Conservation (phyloP, 2,329 filamentous ascomycete genomes). For the Thyridium curvatum region DNA sequence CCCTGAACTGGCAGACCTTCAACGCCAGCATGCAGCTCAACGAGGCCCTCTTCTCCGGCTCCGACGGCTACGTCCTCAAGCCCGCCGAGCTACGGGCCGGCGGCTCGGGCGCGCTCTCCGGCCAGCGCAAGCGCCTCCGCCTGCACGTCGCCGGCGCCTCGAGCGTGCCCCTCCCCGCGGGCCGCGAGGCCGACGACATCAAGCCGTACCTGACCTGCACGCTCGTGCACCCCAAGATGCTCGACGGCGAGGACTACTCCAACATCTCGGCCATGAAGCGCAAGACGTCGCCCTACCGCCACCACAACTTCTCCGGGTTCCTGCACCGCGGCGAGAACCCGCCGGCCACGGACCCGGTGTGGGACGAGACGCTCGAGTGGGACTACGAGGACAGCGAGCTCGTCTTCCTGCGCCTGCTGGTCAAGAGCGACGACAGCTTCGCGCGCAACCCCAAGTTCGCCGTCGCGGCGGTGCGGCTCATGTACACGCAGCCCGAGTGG, state of each 20-base stretch:
- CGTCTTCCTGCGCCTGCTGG: conserved; percentile 55
- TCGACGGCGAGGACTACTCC: conserved; percentile 32
- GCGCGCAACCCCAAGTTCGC: conserved; percentile 55
- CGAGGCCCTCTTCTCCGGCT: conserved; percentile 59
- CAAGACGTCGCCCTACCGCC: conserved; percentile 55
- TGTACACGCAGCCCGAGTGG: conserved; percentile 53
- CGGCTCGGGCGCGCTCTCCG: conserved; percentile 40
- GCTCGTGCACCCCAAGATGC: conserved; percentile 44
- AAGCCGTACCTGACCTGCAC: conserved; percentile 62
- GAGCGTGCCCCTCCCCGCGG: conserved; percentile 48
- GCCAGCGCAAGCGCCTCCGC: conserved; percentile 39
- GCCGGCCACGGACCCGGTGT: conserved; percentile 53
- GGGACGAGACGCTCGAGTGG: conserved; percentile 62
- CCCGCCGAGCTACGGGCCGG: conserved; percentile 51
- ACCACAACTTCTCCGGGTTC: conserved; percentile 49
- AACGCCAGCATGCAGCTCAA: conserved; percentile 61
- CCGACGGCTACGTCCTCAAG: conserved; percentile 61
- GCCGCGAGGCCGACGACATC: conserved; percentile 44
- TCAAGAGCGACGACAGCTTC: conserved; percentile 63
- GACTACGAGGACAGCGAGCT: conserved; percentile 62
- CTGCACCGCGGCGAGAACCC: conserved; percentile 54
- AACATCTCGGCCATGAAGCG: conserved; percentile 49
- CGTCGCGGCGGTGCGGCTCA: conserved; percentile 52
- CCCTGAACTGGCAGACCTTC: conserved; percentile 65
- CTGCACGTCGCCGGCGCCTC: conserved; percentile 58